Evolutionary conservation across 768 basidiomycete species (phyloP), one percentile per base, ranked within the genome.

Genomic region (Agaricus blazei): DNA sequence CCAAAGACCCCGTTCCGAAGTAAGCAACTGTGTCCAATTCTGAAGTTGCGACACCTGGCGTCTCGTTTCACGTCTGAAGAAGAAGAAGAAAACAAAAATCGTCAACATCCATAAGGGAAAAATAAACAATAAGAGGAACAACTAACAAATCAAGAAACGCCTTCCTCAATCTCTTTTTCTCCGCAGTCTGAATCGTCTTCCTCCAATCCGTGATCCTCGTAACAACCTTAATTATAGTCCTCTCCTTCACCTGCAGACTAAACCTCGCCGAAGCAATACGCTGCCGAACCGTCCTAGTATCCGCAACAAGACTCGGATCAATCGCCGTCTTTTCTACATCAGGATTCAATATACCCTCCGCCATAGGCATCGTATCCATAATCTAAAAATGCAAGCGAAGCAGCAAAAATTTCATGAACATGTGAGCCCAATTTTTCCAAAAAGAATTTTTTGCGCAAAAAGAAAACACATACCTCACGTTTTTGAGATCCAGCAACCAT

Each of bases 1-100:
- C 93, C 94, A 96, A 11, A 96, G 64, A 0, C 93, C 93, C 23
- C 90, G 79, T 65, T 96, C 94, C 0, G 84, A 83, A 2, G 82
- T 82, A 24, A 89, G 70, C 8, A 82, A 63, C 40, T 80, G 68
- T 0, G 81, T 74, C 78, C 87, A 88, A 48, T 86, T 83, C 29
- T 77, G 73, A 43, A 88, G 65, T 9, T 75, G 69, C 2, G 81
- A 73, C 23, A 88, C 74, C 61, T 90, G 88, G 49, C 89, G 81
- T 58, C 87, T 79, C 59, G 83, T 79, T 65, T 96, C 93, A 24
- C 84, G 85, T 53, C 93, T 94, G 57, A 7, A 60, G 1, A 59
- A n/a, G 29, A 34, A 50, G 29, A 12, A 42, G 51, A 42, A 19
- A 19, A 19, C 19, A 19, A 19, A 19, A 19, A 19, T 19, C 19